Evolutionary conservation across 495 filamentous ascomycete genomes (phyloP), one percentile per base, ranked within the genome.

Genomic region (Podospora tetraspora): DNA sequence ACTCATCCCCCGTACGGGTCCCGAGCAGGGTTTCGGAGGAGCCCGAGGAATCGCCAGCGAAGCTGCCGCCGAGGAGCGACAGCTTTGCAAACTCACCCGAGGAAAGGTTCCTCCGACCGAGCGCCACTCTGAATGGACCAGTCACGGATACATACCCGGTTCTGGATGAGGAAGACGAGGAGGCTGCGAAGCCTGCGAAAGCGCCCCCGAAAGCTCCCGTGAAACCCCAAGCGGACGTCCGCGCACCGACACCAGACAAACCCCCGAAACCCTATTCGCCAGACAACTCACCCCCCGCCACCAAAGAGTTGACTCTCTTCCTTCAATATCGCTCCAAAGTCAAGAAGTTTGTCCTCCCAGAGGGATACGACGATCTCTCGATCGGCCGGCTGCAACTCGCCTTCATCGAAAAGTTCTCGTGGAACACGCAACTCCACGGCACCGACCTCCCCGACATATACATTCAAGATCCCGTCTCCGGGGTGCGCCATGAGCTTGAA

Each of bases 341-440:
- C 68, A 97, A 97, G 80, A 98, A 98, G 73, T 96, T 94, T 74
- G 87, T 97, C 9, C 86, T 99, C 12, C 80, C 91, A 2, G 94
- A 94, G 72, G 94, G 93, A 5, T 89, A 88, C 67, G 86, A 88
- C 11, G 92, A 91, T 59, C 82, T 99, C 19, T 93, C 93, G 22
- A 88, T 97, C 64, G 92, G 91, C 11, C 86, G 93, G 12, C 79
- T 99, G 66, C 95, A 98, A 74, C 85, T 98, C 34, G 94, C 94
- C n/a, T 99, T 99, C 77, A 99, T 99, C 71, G 96, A 98, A 70
- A 98, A 97, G 73, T 99, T 99, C 73, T 93, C 93, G 8, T 99
- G 96, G 93, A 97, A 95, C 71, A 96, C 93, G 1, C 94, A 97
- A 70, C 91, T 89, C 72, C 94, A 98, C 75, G 95, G 96, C 24